phyloP scores from a whole-genome alignment of 305 asterid species.

The Fraxinus sp. region DNA sequence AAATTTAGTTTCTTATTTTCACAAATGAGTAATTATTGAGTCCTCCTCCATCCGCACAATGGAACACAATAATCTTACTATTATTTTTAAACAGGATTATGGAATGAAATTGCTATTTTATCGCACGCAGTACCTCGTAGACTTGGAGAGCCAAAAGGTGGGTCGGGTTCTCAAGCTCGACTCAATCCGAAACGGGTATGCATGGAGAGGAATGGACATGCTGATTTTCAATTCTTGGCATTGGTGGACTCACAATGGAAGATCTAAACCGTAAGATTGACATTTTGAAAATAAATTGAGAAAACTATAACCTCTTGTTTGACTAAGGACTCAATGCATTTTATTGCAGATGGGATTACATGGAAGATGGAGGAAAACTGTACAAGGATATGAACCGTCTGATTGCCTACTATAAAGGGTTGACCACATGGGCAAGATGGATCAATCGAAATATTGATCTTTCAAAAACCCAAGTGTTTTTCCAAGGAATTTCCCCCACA shows the following conservation, averaged over 20 bases:
- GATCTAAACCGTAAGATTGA: constrained; percentile 12
- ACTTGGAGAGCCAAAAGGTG: constrained; percentile 51
- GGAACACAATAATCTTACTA: not conserved
- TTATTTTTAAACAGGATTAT: constrained; percentile 48
- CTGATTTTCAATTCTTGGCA: constrained; percentile 53
- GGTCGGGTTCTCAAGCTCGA: constrained; percentile 38
- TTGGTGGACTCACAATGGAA: constrained; percentile 53
- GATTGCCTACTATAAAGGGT: constrained; percentile 29
- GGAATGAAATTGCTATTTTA: constrained; percentile 58
- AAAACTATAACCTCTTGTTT: not conserved
- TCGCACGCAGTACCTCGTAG: constrained; percentile 75
- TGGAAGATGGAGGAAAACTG: constrained; percentile 21
- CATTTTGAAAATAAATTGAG: not conserved
- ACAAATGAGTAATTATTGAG: not conserved
- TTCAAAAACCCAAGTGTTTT: constrained; percentile 25
- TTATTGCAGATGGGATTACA: constrained; percentile 29
- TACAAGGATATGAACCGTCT: constrained; percentile 33
- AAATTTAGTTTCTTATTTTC: not conserved
- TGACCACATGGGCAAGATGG: constrained; percentile 36
- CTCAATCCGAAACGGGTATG: constrained; percentile 39
- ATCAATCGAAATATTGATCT: constrained; percentile 22
- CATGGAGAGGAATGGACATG: constrained; percentile 51
- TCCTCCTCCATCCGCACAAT: not conserved
- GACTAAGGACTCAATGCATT: not conserved
- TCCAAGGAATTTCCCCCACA: constrained; percentile 33